These are phyloP conservation scores for Erythrobasidium hasegawianum DNA, from an alignment of 1,284 basidiomycete genomes.

Conservation along the genomic window DNA sequence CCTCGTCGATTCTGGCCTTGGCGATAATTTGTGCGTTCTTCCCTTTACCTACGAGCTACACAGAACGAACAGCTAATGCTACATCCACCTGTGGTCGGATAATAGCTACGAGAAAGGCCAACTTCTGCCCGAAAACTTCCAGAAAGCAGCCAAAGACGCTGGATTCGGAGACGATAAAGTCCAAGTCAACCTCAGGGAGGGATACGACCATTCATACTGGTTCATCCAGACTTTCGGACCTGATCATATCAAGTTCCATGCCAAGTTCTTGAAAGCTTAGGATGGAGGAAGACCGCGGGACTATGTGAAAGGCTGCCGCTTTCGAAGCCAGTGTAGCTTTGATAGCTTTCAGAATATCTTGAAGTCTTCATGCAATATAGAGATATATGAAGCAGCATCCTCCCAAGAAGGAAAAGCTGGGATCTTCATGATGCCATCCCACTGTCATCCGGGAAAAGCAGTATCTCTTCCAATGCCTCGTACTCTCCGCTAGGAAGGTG, in stretches of 20 bases:
- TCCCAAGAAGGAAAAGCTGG: background rate
- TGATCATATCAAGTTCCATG: conserved; percentile 55
- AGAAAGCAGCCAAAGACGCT: conserved; percentile 67
- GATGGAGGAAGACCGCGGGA: too few relatives aligned
- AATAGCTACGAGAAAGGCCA: conserved; percentile 82
- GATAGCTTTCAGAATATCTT: too few relatives aligned
- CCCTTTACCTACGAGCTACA: background rate
- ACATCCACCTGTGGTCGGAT: background rate
- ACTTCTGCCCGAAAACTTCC: conserved; percentile 82
- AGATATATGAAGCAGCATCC: too few relatives aligned
- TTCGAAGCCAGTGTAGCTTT: too few relatives aligned
- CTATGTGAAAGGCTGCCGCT: too few relatives aligned
- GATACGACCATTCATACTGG: conserved; percentile 84
- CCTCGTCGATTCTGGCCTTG: conserved; percentile 61
- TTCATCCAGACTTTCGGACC: conserved; percentile 71
- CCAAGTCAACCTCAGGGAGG: conserved; percentile 72
- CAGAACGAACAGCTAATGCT: background rate
- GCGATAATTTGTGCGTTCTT: conserved; percentile 49
- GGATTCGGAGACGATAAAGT: conserved; percentile 74
- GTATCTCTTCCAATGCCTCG: conserved; percentile 11
- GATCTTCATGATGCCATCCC: background rate
- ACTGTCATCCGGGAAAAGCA: background rate
- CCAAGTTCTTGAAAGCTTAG: conserved; percentile 52
- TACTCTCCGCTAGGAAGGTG: conserved; percentile 8
- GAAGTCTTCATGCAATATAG: too few relatives aligned